phyloP scores from a whole-genome alignment of 1,284 basidiomycete species.

The Ceratobasidium sp. region DNA sequence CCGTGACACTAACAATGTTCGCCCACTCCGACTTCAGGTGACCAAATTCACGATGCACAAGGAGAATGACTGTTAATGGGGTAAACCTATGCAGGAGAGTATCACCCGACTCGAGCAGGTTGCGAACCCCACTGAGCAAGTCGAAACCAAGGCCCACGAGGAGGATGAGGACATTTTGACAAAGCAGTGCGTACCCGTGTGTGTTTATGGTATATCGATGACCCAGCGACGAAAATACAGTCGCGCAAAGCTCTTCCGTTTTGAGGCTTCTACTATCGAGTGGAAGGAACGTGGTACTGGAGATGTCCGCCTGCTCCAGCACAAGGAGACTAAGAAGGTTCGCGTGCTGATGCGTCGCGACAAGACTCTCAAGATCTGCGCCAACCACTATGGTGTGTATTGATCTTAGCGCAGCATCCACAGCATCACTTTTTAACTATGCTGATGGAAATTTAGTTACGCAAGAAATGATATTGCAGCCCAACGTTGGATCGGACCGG shows the following conservation, averaged over 20 bases:
- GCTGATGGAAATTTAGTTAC: slow-evolving; percentile 64
- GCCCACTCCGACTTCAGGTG: too few relatives aligned
- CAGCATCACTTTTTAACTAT: neutral
- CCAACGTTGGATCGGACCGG: slow-evolving; percentile 98
- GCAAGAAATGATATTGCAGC: slow-evolving; percentile 91
- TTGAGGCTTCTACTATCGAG: slow-evolving; percentile 79
- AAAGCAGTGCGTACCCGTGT: slow-evolving; percentile 84
- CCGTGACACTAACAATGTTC: too few relatives aligned
- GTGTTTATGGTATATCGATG: slow-evolving; percentile 46
- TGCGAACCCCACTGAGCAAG: slow-evolving; percentile 92
- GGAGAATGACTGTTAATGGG: neutral
- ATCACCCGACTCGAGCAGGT: slow-evolving; percentile 97
- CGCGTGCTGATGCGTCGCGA: slow-evolving; percentile 99
- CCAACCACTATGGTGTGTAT: slow-evolving; percentile 91
- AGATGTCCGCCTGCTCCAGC: slow-evolving; percentile 85
- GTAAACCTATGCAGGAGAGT: slow-evolving; percentile 54
- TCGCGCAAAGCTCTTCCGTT: slow-evolving; percentile 99
- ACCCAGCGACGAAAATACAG: slow-evolving; percentile 54
- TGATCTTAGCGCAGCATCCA: neutral
- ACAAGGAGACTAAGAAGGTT: slow-evolving; percentile 90
- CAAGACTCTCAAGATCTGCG: slow-evolving; percentile 99
- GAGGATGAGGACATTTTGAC: slow-evolving; percentile 93
- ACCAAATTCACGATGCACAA: too few relatives aligned
- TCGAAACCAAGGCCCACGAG: slow-evolving; percentile 94
- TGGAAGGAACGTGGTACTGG: slow-evolving; percentile 99